Base-by-base conservation (phyloP, 1,284 basidiomycete species). In the Heterobasidion annosum region DNA sequence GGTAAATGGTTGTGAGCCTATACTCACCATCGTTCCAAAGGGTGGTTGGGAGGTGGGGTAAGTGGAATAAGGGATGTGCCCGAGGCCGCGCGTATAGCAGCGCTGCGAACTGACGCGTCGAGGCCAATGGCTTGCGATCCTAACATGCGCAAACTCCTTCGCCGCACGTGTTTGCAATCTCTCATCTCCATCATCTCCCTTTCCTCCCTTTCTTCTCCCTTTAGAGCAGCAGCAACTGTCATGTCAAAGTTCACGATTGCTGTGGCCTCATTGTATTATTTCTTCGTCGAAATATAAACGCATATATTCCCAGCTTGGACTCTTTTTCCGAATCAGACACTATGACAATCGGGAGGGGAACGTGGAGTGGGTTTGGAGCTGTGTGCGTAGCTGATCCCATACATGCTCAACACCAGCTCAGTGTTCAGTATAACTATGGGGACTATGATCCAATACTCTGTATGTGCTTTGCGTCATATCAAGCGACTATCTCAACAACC, bases 121-220 rank as follows among this genome's bases (percentile, higher is more conserved):
- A 40, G 19, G 46, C 37, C 52, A 49, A 48, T 34, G 37, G 13
- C 52, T 54, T 54, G 43, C 51, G 51, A 49, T 49, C 53, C 53
- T 54, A 54, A 54, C 53, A 54, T 45, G 53, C 48, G 18, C 53
- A 54, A 54, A 54, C 53, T 54, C 53, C 32, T 50, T 18, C 53
- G 15, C 34, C 12, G 10, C 37, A 40, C 37, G 37, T 40, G 37
- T n/a, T 40, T 40, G 37, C 37, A 8, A n/a, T 40, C n/a, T 40
- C 12, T 40, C 3, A n/a, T 40, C 37, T 40, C n/a, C n/a, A 40
- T n/a, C 37, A n/a, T 40, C 37, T 40, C 12, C 37, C 2, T 40
- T 40, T 40, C 37, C 3, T 40, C 5, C 37, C 37, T 25, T 25
- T 3, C 25, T 5, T 25, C 25, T 25, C 5, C 25, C 25, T 25